These are phyloP conservation scores for Penicillium turbatum DNA, from an alignment of 495 filamentous ascomycete genomes.

Conservation along the genomic window DNA sequence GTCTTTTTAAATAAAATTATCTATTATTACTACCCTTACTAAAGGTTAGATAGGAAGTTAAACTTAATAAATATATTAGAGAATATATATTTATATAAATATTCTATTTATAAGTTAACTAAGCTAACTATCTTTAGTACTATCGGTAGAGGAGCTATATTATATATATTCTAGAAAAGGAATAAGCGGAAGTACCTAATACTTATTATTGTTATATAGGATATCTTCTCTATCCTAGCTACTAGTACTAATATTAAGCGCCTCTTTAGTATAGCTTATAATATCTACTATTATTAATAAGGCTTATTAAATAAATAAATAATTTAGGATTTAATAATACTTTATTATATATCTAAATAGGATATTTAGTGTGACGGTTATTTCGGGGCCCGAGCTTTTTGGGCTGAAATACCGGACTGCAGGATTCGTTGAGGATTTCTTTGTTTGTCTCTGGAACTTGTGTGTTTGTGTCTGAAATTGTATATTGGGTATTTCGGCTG, in stretches of 20 bases:
- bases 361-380: no score
- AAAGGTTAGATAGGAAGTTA: background rate
- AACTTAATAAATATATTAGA: background rate
- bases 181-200: background rate
- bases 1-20: background rate
- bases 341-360: slow-evolving; percentile 5
- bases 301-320: background rate
- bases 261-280: background rate
- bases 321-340: background rate
- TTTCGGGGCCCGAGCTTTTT: no score
- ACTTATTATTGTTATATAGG: background rate
- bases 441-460: no score
- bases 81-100: background rate
- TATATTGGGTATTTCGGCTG: no score
- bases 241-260: background rate
- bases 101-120: background rate
- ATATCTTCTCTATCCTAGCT: background rate
- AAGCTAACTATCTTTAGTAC: no score
- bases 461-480: no score
- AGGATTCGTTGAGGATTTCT: no score
- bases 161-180: background rate
- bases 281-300: background rate
- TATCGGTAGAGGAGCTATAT: background rate
- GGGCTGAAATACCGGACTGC: no score
- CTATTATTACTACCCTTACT: background rate